Evolutionary conservation across 169 alveolate species (phyloP).

Genomic region (Perkinsus chesapeaki): DNA sequence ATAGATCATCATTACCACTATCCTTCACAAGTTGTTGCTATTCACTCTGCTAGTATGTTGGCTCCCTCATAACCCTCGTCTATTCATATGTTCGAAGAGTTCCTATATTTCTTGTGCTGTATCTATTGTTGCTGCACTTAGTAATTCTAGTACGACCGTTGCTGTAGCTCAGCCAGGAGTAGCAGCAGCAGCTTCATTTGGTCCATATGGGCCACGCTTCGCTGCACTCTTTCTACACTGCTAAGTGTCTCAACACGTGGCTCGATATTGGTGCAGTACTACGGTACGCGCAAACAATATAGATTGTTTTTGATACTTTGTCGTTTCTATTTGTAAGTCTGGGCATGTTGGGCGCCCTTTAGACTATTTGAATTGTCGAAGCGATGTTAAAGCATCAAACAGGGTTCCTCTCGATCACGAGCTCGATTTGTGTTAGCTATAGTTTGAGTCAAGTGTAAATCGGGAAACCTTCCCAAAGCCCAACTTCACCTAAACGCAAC

Average conservation of each 20-base stretch:
- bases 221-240: background rate
- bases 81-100: too few species aligned
- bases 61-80: background rate
- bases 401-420: background rate
- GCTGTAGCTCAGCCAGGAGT: background rate
- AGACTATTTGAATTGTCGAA: background rate
- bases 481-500: background rate
- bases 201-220: too few species aligned
- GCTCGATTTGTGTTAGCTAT: background rate
- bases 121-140: background rate
- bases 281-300: background rate
- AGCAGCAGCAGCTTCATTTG: background rate
- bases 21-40: background rate
- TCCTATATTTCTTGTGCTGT: background rate
- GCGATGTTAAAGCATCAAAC: background rate
- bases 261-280: background rate
- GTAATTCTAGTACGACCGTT: background rate
- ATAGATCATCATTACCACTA: too few species aligned
- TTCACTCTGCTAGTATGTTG: background rate
- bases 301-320: background rate
- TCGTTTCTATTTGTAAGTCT: background rate
- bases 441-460: background rate
- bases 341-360: background rate
- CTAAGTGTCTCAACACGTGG: background rate
- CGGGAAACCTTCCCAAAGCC: background rate